These are phyloP conservation scores for Ilyonectria sp. DNA, from an alignment of 2,329 filamentous ascomycete species.

Conservation along the genomic window DNA sequence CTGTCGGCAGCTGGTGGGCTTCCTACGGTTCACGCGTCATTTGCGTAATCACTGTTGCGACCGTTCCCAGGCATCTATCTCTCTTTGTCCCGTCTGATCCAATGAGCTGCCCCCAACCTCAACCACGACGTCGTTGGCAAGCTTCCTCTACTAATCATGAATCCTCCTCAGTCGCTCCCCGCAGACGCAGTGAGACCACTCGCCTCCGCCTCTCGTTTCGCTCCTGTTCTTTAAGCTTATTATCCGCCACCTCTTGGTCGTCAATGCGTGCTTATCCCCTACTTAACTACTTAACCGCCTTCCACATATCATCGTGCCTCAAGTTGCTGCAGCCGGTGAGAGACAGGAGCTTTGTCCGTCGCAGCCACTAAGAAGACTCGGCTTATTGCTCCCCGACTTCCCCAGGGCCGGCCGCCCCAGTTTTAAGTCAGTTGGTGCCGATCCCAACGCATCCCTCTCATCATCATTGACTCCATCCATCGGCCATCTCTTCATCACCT, in stretches of 20 bases:
- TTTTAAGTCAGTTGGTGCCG: conserved; percentile 17
- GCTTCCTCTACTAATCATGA: not conserved
- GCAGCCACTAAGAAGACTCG: not conserved
- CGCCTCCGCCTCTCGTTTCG: not conserved
- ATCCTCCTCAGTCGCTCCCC: not conserved
- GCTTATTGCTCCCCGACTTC: conserved; percentile 6
- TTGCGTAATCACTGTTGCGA: not conserved
- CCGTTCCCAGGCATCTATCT: not conserved
- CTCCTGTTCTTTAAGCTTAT: conserved; percentile 7
- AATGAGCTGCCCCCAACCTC: not conserved
- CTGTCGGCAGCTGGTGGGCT: not conserved
- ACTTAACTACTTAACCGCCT: not conserved
- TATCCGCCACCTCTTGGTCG: not conserved
- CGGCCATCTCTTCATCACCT: not conserved
- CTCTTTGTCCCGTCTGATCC: not conserved
- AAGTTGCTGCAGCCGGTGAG: not conserved
- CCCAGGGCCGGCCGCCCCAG: conserved; percentile 13
- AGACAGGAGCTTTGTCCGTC: not conserved
- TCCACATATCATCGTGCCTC: not conserved
- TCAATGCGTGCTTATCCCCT: too few species aligned
- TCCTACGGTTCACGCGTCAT: conserved; percentile 6
- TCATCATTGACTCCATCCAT: conserved; percentile 23
- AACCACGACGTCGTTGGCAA: conserved; percentile 1
- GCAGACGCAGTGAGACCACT: not conserved
- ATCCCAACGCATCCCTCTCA: conserved; percentile 15